Conservation (phyloP, 495 filamentous ascomycete genomes). For the Pseudevernia furfuracea region DNA sequence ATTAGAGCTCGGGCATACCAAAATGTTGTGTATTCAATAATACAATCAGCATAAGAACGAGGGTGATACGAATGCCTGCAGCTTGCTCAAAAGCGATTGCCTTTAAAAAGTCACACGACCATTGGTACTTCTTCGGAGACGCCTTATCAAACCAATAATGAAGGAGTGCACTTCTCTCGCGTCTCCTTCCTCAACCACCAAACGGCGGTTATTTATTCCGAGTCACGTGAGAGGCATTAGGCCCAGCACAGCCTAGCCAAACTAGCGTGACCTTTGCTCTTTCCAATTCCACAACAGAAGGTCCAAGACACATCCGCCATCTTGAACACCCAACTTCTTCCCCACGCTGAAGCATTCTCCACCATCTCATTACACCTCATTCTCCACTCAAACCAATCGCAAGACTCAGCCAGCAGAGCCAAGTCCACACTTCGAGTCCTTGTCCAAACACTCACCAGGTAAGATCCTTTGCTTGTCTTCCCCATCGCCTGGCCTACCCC, state of each 20-base stretch:
- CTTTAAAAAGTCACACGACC: not conserved
- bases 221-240: constrained; percentile 4
- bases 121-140: not conserved
- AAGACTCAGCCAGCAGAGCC: not conserved
- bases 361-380: not conserved
- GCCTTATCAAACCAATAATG: not conserved
- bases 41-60: not conserved
- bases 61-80: not conserved
- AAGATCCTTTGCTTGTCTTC: constrained; percentile 3
- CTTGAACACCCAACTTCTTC: constrained; percentile 5
- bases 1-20: not conserved
- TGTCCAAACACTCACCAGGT: constrained; percentile 1
- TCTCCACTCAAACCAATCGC: not conserved
- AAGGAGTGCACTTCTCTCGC: not conserved
- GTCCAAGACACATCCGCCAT: constrained; percentile 1
- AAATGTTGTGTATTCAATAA: too few relatives aligned
- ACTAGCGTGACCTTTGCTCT: constrained; percentile 12
- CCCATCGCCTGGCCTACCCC: not conserved
- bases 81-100: not conserved
- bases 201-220: not conserved
- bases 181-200: too few relatives aligned
- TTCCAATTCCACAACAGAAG: constrained; percentile 16
- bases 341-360: not conserved
- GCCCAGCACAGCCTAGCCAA: constrained; percentile 8
- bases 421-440: not conserved